Conservation (phyloP, 1,139 yeast genomes). For the Sugiyamaella xylanicola region DNA sequence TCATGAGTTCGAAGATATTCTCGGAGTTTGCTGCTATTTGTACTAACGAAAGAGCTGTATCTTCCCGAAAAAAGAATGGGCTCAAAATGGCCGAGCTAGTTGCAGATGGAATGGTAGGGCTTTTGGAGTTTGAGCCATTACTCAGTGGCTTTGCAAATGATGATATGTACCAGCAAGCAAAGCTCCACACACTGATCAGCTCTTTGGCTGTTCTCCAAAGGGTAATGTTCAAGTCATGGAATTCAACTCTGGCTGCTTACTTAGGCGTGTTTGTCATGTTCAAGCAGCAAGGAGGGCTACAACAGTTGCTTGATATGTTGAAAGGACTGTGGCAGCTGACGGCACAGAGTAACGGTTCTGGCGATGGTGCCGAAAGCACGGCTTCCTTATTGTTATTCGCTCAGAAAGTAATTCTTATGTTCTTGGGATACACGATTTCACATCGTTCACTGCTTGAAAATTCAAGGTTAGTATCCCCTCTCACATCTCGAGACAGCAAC, state of each 20-base stretch:
- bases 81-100: slow-evolving; percentile 38
- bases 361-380: background rate
- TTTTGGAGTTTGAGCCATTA: slow-evolving; percentile 30
- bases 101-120: slow-evolving; percentile 36
- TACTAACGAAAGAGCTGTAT: slow-evolving; percentile 33
- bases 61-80: slow-evolving; percentile 33
- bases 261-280: slow-evolving; percentile 39
- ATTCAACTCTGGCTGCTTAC: slow-evolving; percentile 26
- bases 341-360: slow-evolving; percentile 8
- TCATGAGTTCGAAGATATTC: slow-evolving; percentile 37
- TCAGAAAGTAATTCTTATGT: slow-evolving; percentile 30
- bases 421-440: slow-evolving; percentile 31
- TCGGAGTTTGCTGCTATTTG: slow-evolving; percentile 34
- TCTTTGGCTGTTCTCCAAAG: slow-evolving; percentile 30
- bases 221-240: slow-evolving; percentile 34
- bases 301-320: slow-evolving; percentile 33
- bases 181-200: slow-evolving; percentile 28
- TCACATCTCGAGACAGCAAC: slow-evolving; percentile 35
- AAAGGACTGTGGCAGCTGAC: slow-evolving; percentile 30
- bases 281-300: slow-evolving; percentile 40
- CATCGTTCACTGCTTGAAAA: slow-evolving; percentile 32
- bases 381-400: slow-evolving; percentile 26
- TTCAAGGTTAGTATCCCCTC: slow-evolving; percentile 26
- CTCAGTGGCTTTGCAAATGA: slow-evolving; percentile 9
- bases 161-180: slow-evolving; percentile 22